Percentiles rank a stretch among this genome's conserved stretches.
Conservation (phyloP, 139 green algal species). For the Gonium pectorale region DNA sequence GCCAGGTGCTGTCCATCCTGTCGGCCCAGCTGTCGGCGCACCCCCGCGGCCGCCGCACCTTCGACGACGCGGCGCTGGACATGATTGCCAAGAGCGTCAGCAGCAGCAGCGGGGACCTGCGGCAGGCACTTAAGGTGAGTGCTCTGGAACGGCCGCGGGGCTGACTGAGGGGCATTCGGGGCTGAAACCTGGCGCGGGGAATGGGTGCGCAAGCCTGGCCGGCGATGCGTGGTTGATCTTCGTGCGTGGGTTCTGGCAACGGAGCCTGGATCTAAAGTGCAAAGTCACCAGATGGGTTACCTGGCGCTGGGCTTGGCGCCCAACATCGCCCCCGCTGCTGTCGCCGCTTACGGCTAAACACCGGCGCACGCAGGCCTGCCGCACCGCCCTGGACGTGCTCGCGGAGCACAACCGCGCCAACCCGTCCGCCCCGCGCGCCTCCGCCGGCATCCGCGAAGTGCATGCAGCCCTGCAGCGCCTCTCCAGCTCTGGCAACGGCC, state of each 20-base stretch:
- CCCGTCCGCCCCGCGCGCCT: slow-evolving; percentile 23
- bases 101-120: slow-evolving; percentile 55
- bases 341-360: background rate
- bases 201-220: too few species aligned
- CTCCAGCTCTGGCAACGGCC: background rate
- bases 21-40: slow-evolving; percentile 37
- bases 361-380: slow-evolving; percentile 32
- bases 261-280: too few species aligned
- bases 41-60: slow-evolving; percentile 42
- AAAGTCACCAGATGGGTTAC: too few species aligned
- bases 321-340: too few species aligned
- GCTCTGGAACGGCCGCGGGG: too few species aligned
- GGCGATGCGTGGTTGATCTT: too few species aligned
- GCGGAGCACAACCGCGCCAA: slow-evolving; percentile 30
- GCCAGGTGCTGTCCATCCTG: slow-evolving; percentile 56
- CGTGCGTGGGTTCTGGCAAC: too few species aligned
- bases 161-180: too few species aligned
- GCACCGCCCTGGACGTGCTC: slow-evolving; percentile 38
- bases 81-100: slow-evolving; percentile 58
- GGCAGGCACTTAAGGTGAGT: slow-evolving; percentile 65
- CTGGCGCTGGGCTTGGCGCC: too few species aligned
- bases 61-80: slow-evolving; percentile 61
- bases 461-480: slow-evolving; percentile 35
- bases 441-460: slow-evolving; percentile 36
- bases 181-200: too few species aligned